Evolutionary conservation across 2,329 filamentous ascomycete genomes (phyloP).

Genomic region (Neofusicoccum laricinum): DNA sequence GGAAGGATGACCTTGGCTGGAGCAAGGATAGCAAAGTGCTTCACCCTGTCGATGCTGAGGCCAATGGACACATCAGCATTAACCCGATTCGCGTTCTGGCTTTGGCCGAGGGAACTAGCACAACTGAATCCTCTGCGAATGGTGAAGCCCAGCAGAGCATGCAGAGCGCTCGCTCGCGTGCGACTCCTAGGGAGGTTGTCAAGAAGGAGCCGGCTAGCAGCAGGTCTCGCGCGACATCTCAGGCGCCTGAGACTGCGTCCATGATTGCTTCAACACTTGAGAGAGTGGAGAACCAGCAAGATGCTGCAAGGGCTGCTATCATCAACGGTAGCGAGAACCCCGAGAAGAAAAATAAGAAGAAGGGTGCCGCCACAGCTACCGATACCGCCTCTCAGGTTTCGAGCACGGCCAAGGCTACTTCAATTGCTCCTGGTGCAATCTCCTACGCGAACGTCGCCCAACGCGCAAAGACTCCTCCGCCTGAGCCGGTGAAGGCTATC

Average conservation of each 20-base stretch:
- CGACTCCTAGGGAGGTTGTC: slow-evolving; percentile 25
- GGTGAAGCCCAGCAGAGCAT: slow-evolving; percentile 31
- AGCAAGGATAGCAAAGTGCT: slow-evolving; percentile 85
- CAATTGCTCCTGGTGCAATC: slow-evolving; percentile 24
- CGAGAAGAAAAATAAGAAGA: slow-evolving; percentile 68
- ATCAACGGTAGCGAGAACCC: slow-evolving; percentile 40
- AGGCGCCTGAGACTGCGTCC: slow-evolving; percentile 35
- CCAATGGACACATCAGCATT: slow-evolving; percentile 71
- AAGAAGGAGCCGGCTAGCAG: slow-evolving; percentile 32
- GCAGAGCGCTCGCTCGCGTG: slow-evolving; percentile 26
- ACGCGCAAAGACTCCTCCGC: slow-evolving; percentile 30
- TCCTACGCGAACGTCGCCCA: slow-evolving; percentile 45
- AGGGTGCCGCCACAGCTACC: slow-evolving; percentile 50
- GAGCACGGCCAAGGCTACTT: slow-evolving; percentile 5
- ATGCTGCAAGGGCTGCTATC: slow-evolving; percentile 38
- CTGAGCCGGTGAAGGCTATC: slow-evolving; percentile 20
- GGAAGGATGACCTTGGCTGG: slow-evolving; percentile 89
- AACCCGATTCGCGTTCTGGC: slow-evolving; percentile 56
- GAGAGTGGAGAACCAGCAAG: slow-evolving; percentile 42
- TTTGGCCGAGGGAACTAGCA: slow-evolving; percentile 34
- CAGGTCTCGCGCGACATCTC: slow-evolving; percentile 27
- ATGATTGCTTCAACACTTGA: slow-evolving; percentile 40
- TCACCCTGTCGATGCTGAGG: slow-evolving; percentile 70
- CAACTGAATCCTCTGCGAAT: slow-evolving; percentile 43
- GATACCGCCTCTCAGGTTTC: slow-evolving; percentile 48